Conservation (phyloP, 1,139 yeast genomes). For the Yamadazyma diddensiae region DNA sequence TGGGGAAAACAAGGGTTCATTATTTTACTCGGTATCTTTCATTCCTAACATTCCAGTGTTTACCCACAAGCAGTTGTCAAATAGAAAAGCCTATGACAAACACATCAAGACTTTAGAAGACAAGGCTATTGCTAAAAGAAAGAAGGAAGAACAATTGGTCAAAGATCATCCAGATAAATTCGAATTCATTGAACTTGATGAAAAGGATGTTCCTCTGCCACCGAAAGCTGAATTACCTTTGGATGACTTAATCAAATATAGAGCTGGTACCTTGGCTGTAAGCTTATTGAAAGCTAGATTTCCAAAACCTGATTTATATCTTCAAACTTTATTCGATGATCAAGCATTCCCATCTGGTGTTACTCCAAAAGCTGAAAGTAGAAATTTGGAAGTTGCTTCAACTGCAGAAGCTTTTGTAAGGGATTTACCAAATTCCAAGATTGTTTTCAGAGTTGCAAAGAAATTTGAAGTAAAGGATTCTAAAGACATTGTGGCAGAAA, state of each 20-base stretch:
- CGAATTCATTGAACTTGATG: conserved; percentile 60
- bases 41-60: conserved; percentile 63
- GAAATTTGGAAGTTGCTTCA: conserved; percentile 36
- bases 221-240: conserved; percentile 49
- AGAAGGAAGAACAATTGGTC: conserved; percentile 46
- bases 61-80: conserved; percentile 51
- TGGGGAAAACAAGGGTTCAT: conserved; percentile 45
- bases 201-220: conserved; percentile 43
- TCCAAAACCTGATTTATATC: conserved; percentile 43
- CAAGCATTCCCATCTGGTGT: conserved; percentile 56
- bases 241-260: conserved; percentile 49
- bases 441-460: conserved; percentile 54
- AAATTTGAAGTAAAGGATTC: conserved; percentile 44
- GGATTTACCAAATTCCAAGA: conserved; percentile 60
- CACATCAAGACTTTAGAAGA: conserved; percentile 29
- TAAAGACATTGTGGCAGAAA: conserved; percentile 51
- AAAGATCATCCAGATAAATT: conserved; percentile 58
- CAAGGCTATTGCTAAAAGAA: conserved; percentile 32
- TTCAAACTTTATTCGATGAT: conserved; percentile 67
- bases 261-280: conserved; percentile 62
- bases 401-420: conserved; percentile 61
- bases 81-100: conserved; percentile 32
- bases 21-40: conserved; percentile 59
- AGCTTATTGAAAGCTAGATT: conserved; percentile 50
- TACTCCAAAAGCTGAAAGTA: conserved; percentile 43